These are phyloP conservation scores for Backusella australiensis DNA, from an alignment of 192 early-diverging fungal genomes.

Conservation along the genomic window DNA sequence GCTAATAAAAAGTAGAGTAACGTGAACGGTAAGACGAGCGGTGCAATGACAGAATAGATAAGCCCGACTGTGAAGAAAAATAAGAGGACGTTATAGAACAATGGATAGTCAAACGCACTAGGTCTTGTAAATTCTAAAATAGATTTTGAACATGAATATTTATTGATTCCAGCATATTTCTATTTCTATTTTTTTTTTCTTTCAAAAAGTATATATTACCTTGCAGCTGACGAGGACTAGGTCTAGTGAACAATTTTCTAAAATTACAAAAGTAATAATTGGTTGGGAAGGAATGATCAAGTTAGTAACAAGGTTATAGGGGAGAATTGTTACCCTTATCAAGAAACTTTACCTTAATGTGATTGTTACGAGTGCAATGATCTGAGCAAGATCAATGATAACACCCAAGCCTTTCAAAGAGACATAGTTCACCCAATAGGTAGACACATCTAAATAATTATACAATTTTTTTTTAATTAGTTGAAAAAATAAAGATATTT, in stretches of 20 bases:
- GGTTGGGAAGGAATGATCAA: background rate
- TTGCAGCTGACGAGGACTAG: conserved; percentile 69
- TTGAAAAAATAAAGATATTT: background rate
- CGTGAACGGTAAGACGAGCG: conserved; percentile 64
- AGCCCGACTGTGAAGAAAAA: conserved; percentile 74
- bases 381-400: conserved; percentile 68
- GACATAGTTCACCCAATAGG: conserved; percentile 79
- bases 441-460: conserved; percentile 41
- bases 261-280: conserved; percentile 22
- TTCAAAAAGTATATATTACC: conserved; percentile 12
- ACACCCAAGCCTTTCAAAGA: conserved; percentile 63
- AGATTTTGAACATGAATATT: background rate
- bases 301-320: background rate
- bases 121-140: conserved; percentile 56
- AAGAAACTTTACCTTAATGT: conserved; percentile 17
- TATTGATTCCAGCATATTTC: background rate
- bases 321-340: no score
- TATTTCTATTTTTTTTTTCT: background rate
- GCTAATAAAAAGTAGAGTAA: conserved; percentile 61
- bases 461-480: background rate
- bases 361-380: conserved; percentile 54
- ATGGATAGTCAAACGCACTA: conserved; percentile 68
- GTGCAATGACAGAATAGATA: conserved; percentile 69
- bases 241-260: conserved; percentile 55
- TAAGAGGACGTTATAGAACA: conserved; percentile 64